These are phyloP conservation scores for Raffaelea ambrosiae DNA, from an alignment of 2,329 filamentous ascomycete species.

Conservation along the genomic window DNA sequence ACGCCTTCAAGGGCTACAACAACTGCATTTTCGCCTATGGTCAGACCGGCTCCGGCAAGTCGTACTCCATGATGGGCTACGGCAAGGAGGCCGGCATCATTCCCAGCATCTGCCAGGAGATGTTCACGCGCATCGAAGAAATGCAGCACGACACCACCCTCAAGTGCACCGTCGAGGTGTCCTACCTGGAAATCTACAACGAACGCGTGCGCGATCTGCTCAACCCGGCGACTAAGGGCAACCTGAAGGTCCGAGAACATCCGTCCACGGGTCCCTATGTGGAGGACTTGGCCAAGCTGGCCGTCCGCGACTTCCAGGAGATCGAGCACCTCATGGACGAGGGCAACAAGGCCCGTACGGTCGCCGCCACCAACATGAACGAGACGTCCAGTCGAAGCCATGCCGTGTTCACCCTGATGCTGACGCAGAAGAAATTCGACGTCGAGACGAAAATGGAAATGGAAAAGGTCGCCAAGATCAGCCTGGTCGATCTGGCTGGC, in stretches of 20 bases:
- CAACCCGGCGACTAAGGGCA: slow-evolving; percentile 55
- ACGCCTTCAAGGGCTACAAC: slow-evolving; percentile 99
- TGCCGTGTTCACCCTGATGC: slow-evolving; percentile 91
- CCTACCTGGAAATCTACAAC: slow-evolving; percentile 99
- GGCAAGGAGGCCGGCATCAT: slow-evolving; percentile 73
- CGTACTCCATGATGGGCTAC: slow-evolving; percentile 95
- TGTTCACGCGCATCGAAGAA: slow-evolving; percentile 86
- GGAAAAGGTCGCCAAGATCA: slow-evolving; percentile 97
- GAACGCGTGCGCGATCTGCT: slow-evolving; percentile 95
- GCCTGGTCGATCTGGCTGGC: slow-evolving; percentile 92
- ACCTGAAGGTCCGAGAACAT: slow-evolving; percentile 94
- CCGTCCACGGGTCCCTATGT: slow-evolving; percentile 94
- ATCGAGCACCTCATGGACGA: slow-evolving; percentile 99
- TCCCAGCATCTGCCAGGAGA: slow-evolving; percentile 87
- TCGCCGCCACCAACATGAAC: slow-evolving; percentile 99
- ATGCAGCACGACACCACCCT: slow-evolving; percentile 74
- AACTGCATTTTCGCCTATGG: slow-evolving; percentile 99
- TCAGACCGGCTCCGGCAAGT: slow-evolving; percentile 77
- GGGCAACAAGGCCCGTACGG: slow-evolving; percentile 96
- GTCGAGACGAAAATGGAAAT: slow-evolving; percentile 91
- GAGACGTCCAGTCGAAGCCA: slow-evolving; percentile 98
- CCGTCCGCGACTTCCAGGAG: slow-evolving; percentile 85
- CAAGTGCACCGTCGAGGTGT: slow-evolving; percentile 94
- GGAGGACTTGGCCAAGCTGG: slow-evolving; percentile 89
- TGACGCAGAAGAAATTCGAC: slow-evolving; percentile 90